Evolutionary conservation across 768 basidiomycete genomes (phyloP), one percentile per base, ranked within the genome.

Genomic region (Rhizopogon rudus): DNA sequence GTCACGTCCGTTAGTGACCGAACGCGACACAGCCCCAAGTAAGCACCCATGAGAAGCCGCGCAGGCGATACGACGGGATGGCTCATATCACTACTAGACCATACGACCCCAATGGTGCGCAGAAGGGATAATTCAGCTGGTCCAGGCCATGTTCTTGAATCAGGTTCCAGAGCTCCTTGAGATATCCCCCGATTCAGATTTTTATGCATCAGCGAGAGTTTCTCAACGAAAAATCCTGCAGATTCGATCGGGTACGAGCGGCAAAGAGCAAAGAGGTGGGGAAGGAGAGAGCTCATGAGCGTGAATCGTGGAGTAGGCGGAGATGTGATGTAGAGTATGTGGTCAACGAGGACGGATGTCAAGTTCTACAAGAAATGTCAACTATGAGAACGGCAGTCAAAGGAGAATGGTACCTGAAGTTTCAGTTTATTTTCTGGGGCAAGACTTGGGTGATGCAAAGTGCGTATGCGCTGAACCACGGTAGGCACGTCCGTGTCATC

Each of bases 81-180:
- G 51, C 86, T 87, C 72, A 96, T 80, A 71, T 99, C 97, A 67
- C 93, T 96, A 2, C 94, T 93, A 3, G 94, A 89, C 95, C 95
- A 99, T 37, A 90, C 74, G 13, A 77, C 73, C 3, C 93, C 93
- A 50, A 92, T 80, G 40, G 94, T 68, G 22, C 94, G 84, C 31
- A 98, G 75, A 2, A 99, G 75, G 0, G 81, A 75, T 17, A 99
- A 77, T 68, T 99, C 97, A 5, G 92, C 73, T 3, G 85, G 68
- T 29, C 88, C 87, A 6, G 97, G 96, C 87, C 92, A 98, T 0
- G 93, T 98, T 73, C 82, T 90, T 3, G 91, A 77, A 8, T 81
- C 75, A 0, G 68, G 68, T 25, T 79, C 73, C 13, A 81, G 73
- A 0, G 90, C 75, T 1, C 91, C 92, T 6, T 77, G 77, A 3